phyloP scores from a whole-genome alignment of 257 asterid genomes.

The Ocimum tenuiflorum region DNA sequence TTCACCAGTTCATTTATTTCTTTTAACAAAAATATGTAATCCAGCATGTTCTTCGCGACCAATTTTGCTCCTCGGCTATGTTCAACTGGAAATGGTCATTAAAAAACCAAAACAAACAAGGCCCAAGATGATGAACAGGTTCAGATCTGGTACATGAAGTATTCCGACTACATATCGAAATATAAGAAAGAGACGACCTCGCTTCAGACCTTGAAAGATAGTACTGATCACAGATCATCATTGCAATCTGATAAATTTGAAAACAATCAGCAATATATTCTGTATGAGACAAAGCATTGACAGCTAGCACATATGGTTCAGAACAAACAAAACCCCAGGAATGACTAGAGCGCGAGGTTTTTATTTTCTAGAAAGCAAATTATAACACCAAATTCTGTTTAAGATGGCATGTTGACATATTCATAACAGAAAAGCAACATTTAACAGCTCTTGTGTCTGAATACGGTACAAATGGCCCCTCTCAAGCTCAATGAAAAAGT shows the following conservation, averaged over 20 bases:
- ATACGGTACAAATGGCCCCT: slow-evolving; percentile 21
- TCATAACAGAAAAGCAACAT: slow-evolving; percentile 4
- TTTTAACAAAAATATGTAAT: no score
- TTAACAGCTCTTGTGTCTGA: slow-evolving; percentile 16
- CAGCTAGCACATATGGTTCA: no score
- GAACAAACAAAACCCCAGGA: no score
- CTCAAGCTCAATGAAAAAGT: slow-evolving; percentile 37
- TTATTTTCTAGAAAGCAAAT: neutral
- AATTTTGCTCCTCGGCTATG: no score
- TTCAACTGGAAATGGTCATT: neutral
- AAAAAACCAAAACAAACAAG: neutral
- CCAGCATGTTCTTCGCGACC: no score
- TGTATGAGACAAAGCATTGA: no score
- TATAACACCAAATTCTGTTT: slow-evolving; percentile 11
- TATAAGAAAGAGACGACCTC: slow-evolving; percentile 28
- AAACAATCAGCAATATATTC: no score
- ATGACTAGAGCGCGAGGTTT: no score
- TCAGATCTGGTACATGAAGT: slow-evolving; percentile 13
- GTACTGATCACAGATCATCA: slow-evolving; percentile 47
- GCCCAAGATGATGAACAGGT: neutral
- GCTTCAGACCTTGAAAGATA: slow-evolving; percentile 34
- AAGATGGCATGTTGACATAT: neutral
- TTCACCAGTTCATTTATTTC: no score
- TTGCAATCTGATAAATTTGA: slow-evolving; percentile 46
- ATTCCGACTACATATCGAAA: slow-evolving; percentile 16